Percentiles rank a stretch among this genome's conserved stretches.
These are phyloP conservation scores for Talaromyces sp. DNA, from an alignment of 2,329 filamentous ascomycete species.

Conservation along the genomic window DNA sequence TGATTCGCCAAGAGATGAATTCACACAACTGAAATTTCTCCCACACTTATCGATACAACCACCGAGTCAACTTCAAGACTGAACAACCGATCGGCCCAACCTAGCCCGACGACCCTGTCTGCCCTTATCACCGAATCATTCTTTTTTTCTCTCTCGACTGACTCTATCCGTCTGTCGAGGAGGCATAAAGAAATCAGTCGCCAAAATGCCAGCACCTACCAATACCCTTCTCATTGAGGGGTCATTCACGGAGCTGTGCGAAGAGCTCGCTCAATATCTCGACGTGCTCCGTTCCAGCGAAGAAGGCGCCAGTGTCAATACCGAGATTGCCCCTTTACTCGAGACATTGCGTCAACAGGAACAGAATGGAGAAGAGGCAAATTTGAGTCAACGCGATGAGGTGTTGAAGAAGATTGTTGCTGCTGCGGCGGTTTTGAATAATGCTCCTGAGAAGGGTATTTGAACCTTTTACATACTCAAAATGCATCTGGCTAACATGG, in stretches of 20 bases:
- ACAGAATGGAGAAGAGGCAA: conserved; percentile 50
- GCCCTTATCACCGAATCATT: background rate
- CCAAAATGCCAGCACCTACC: conserved; percentile 53
- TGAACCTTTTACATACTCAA: background rate
- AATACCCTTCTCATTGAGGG: conserved; percentile 76
- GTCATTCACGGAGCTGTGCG: conserved; percentile 83
- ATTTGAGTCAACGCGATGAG: conserved; percentile 65
- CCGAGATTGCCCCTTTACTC: conserved; percentile 66
- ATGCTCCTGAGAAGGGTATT: conserved; percentile 77
- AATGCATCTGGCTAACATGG: background rate
- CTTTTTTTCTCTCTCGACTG: conserved; percentile 8
- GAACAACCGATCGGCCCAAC: conserved; percentile 20
- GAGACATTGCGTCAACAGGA: conserved; percentile 50
- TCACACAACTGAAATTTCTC: conserved; percentile 41
- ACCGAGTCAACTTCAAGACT: background rate
- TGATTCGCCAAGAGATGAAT: conserved; percentile 34
- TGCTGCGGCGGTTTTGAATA: conserved; percentile 70
- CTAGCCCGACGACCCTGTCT: background rate
- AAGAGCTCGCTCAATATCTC: conserved; percentile 92
- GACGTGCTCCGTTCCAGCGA: conserved; percentile 70
- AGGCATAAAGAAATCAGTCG: background rate
- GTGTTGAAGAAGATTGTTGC: conserved; percentile 84
- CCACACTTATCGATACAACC: conserved; percentile 27
- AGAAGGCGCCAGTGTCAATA: conserved; percentile 48
- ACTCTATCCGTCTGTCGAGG: conserved; percentile 4